Evolutionary conservation across 805 yeast species (phyloP).

Genomic region (Komagataella pseudopastoris): DNA sequence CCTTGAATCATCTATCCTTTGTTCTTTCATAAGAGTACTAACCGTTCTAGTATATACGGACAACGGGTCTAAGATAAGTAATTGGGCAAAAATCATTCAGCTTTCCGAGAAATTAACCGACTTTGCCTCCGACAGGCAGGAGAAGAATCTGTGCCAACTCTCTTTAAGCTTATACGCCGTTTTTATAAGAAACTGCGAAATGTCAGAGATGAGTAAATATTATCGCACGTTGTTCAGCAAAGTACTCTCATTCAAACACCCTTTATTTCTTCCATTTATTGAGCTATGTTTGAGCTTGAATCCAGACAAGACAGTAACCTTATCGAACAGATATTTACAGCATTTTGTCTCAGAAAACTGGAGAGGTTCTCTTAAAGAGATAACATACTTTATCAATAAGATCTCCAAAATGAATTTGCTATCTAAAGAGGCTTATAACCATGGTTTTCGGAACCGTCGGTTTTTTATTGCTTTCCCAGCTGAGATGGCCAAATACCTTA

Average conservation of each 20-base stretch:
- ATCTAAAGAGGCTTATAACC: not conserved
- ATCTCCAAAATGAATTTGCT: not conserved
- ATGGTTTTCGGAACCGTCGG: not conserved
- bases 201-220: constrained; percentile 27
- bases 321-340: constrained; percentile 32
- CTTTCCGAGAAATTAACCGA: constrained; percentile 7
- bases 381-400: constrained; percentile 23
- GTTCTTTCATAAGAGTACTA: not conserved
- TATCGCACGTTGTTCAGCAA: constrained; percentile 30
- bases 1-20: not conserved
- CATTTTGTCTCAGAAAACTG: constrained; percentile 31
- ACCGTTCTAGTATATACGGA: constrained; percentile 41
- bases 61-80: constrained; percentile 48
- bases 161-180: not conserved
- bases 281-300: constrained; percentile 29
- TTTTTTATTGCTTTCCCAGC: not conserved
- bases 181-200: not conserved
- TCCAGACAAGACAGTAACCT: constrained; percentile 29
- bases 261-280: constrained; percentile 29
- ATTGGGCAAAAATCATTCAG: constrained; percentile 27
- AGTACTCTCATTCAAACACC: constrained; percentile 18
- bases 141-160: not conserved
- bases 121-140: not conserved
- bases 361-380: constrained; percentile 19
- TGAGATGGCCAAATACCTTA: not conserved